phyloP scores from a whole-genome alignment of 2,329 filamentous ascomycete species.

The Ambrosiella cleistominuta region DNA sequence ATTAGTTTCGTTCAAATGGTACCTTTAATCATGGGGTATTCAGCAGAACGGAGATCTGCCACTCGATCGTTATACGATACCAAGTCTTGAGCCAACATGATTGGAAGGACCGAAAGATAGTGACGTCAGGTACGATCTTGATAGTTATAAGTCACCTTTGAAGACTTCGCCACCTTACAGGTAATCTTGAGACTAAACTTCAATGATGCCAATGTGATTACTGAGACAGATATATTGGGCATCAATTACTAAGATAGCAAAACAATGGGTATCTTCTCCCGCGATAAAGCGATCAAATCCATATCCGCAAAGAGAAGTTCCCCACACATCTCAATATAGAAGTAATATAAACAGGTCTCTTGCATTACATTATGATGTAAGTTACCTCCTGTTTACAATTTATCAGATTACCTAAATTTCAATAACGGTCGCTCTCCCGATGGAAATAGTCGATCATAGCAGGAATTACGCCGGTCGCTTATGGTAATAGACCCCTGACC shows the following conservation, averaged over 20 bases:
- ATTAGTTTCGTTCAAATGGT: constrained; percentile 3
- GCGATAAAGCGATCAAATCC: no score
- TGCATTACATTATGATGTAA: neutral
- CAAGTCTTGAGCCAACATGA: neutral
- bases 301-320: neutral
- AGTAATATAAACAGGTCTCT: neutral
- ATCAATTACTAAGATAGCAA: no score
- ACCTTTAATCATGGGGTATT: constrained; percentile 58
- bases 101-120: neutral
- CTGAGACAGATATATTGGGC: no score
- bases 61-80: constrained; percentile 39
- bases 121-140: neutral
- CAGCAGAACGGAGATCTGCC: constrained; percentile 37
- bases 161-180: neutral
- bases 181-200: no score
- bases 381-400: neutral
- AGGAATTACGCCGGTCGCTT: constrained; percentile 5
- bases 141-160: neutral
- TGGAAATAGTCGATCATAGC: constrained; percentile 13
- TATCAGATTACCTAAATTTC: neutral
- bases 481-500: neutral
- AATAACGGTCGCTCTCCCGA: neutral
- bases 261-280: no score
- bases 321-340: neutral
- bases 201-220: no score